These are phyloP conservation scores for Hysterangium stoloniferum DNA, from an alignment of 768 basidiomycete species.

Conservation along the genomic window DNA sequence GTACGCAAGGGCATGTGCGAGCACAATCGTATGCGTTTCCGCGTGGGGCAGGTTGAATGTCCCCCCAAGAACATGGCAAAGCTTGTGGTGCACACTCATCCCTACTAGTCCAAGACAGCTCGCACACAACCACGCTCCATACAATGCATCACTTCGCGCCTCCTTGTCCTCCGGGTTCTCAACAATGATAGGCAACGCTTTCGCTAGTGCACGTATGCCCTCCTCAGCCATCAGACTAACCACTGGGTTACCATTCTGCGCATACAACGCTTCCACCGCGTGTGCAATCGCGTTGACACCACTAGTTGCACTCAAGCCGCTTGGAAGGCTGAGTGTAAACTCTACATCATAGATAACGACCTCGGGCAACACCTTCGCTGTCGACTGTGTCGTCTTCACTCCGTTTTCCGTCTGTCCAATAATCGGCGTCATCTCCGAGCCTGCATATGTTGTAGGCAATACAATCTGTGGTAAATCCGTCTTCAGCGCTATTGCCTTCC, in stretches of 20 bases:
- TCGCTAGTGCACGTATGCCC: slow-evolving; percentile 27
- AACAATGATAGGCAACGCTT: slow-evolving; percentile 26
- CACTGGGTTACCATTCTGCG: slow-evolving; percentile 31
- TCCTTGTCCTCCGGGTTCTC: slow-evolving; percentile 20
- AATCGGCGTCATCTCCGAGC: slow-evolving; percentile 34
- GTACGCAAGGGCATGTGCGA: slow-evolving; percentile 34
- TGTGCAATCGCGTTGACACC: slow-evolving; percentile 38
- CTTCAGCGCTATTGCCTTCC: slow-evolving; percentile 33
- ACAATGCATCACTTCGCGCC: slow-evolving; percentile 29
- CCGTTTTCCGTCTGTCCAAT: slow-evolving; percentile 34
- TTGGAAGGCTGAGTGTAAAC: slow-evolving; percentile 31
- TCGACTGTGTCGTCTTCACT: slow-evolving; percentile 32
- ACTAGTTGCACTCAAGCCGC: slow-evolving; percentile 27
- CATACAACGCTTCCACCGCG: slow-evolving; percentile 35
- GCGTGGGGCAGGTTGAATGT: slow-evolving; percentile 34
- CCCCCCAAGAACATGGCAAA: slow-evolving; percentile 33
- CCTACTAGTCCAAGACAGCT: slow-evolving; percentile 28
- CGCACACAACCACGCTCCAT: slow-evolving; percentile 33
- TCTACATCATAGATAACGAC: slow-evolving; percentile 35
- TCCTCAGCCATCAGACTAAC: slow-evolving; percentile 29
- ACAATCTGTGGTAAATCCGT: slow-evolving; percentile 33
- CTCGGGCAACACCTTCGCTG: slow-evolving; percentile 30
- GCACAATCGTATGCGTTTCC: slow-evolving; percentile 37
- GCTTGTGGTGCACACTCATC: slow-evolving; percentile 35
- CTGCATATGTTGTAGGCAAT: slow-evolving; percentile 34